Percentiles rank a stretch among this genome's conserved stretches.
These are phyloP conservation scores for Paspalum notatum DNA, from an alignment of 176 grass and related monocot genomes.

Conservation along the genomic window DNA sequence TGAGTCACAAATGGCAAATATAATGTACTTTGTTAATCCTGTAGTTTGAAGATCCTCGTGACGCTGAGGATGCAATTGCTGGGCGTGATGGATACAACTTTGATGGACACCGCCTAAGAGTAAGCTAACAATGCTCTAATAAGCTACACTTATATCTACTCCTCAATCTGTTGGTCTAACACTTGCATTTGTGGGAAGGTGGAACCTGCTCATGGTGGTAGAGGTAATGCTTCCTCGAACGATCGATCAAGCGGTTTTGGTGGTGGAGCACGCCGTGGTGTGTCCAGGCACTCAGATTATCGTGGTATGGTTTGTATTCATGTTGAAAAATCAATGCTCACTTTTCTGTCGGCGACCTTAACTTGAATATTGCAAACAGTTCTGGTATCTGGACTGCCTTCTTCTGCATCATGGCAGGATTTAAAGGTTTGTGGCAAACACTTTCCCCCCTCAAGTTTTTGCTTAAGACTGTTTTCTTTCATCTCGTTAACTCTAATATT, in stretches of 20 bases:
- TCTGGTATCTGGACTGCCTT: slow-evolving; percentile 80
- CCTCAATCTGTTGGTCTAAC: slow-evolving; percentile 9
- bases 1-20: not conserved
- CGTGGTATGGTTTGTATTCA: slow-evolving; percentile 58
- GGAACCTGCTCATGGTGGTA: slow-evolving; percentile 91
- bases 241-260: slow-evolving; percentile 59
- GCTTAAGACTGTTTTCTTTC: not conserved
- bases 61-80: slow-evolving; percentile 89
- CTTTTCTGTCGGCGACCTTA: slow-evolving; percentile 1
- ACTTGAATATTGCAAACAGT: slow-evolving; percentile 51
- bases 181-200: slow-evolving; percentile 52
- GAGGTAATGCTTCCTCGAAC: slow-evolving; percentile 64
- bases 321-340: slow-evolving; percentile 17
- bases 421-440: slow-evolving; percentile 64
- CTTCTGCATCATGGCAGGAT: slow-evolving; percentile 99
- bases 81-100: slow-evolving; percentile 93
- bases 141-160: not conserved
- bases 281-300: slow-evolving; percentile 88
- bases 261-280: slow-evolving; percentile 63
- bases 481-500: slow-evolving; percentile 1
- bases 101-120: slow-evolving; percentile 84
- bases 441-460: not conserved
- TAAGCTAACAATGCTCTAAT: slow-evolving; percentile 33
- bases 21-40: slow-evolving; percentile 20
- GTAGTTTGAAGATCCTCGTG: slow-evolving; percentile 94